Evolutionary conservation across 2,329 filamentous ascomycete genomes (phyloP), one percentile per base, ranked within the genome.

Genomic region (Cordyceps farinosa): DNA sequence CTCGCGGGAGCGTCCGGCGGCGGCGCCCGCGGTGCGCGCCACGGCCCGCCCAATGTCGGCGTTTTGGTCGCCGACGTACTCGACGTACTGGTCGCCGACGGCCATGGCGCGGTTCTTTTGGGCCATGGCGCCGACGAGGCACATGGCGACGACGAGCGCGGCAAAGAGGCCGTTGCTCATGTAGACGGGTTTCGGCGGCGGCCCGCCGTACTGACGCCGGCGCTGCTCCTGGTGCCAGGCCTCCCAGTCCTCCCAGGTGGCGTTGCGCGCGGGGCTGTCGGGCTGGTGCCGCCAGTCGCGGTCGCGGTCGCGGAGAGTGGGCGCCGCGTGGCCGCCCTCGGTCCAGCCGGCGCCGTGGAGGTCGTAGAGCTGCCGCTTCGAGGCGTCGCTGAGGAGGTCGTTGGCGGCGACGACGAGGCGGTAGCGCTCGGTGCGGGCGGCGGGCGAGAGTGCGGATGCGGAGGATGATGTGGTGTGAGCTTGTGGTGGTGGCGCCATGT

Each of bases 211-310:
- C 71, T 79, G 75, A 29, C 40, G 73, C 74, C 81, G 74, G 71
- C 80, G 75, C 57, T 64, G 72, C 74, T 81, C 74, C 40, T 86
- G 80, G 69, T 90, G 84, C 88, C 90, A 96, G 51, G 82, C 83
- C 78, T 97, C 91, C 93, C 93, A 97, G 74, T 99, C 95, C 74
- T 99, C 95, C 95, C 95, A 99, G 0, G 95, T 98, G 1, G 92
- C 95, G 74, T 98, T 98, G 69, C 78, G 77, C 57, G 82, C 82
- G 13, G 84, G 74, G 61, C 76, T 83, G 30, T 79, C 79, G 0
- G 80, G 78, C 40, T 73, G 72, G 15, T 77, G 69, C 42, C 83
- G 79, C 84, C 84, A 87, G 5, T 75, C 71, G 30, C 71, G 74
- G 66, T 85, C 79, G 17, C 76, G 74, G 3, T 74, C 67, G 45